Percentiles rank a stretch among this genome's conserved stretches.
Evolutionary conservation across 495 filamentous ascomycete genomes (phyloP).

Genomic region (Penicillium odoratum): DNA sequence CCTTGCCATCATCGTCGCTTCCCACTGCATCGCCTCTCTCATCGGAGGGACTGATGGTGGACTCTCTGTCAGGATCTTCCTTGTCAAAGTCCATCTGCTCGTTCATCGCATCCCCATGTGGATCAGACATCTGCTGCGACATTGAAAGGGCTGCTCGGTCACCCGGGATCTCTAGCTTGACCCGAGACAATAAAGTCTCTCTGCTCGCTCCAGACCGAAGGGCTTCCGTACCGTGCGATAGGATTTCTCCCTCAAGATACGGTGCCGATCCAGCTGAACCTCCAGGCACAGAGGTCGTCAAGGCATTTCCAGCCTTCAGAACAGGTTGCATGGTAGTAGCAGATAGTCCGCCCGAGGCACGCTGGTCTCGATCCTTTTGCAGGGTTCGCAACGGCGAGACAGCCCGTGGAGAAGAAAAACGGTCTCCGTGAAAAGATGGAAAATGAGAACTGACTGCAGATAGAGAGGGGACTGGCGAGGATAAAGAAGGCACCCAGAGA

Average conservation of each 20-base stretch:
- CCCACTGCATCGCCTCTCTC: conserved; percentile 31
- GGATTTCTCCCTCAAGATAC: conserved; percentile 25
- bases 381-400: conserved; percentile 23
- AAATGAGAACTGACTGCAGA: conserved; percentile 37
- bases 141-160: conserved; percentile 14
- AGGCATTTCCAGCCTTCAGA: conserved; percentile 41
- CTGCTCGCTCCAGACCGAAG: conserved; percentile 9
- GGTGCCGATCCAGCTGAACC: conserved; percentile 15
- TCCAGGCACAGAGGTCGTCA: conserved; percentile 20
- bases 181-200: conserved; percentile 20
- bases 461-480: conserved; percentile 37
- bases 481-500: conserved; percentile 43
- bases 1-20: conserved; percentile 26
- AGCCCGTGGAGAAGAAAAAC: conserved; percentile 24
- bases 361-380: conserved; percentile 25
- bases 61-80: conserved; percentile 30
- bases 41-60: conserved; percentile 33
- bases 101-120: conserved; percentile 19
- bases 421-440: conserved; percentile 37
- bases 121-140: conserved; percentile 18
- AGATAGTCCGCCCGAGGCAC: conserved; percentile 14
- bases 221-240: conserved; percentile 9
- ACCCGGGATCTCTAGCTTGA: conserved; percentile 26
- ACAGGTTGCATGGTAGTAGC: conserved; percentile 34
- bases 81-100: conserved; percentile 18